Evolutionary conservation across 306 rosid species (phyloP), one percentile per base, ranked within the genome.

Genomic region (Casuarina glauca): DNA sequence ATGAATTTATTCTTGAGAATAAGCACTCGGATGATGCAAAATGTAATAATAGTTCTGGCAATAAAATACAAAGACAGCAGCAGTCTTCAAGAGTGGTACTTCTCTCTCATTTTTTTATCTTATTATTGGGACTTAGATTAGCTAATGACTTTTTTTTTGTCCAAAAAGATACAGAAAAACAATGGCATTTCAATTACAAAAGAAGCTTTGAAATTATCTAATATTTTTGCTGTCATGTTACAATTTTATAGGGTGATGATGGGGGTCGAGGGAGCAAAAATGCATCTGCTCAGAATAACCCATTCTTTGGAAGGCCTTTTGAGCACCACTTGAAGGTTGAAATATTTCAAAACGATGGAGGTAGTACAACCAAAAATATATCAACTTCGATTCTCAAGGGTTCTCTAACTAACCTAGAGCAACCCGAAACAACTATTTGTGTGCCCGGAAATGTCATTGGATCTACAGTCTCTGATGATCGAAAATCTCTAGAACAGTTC

Each of bases 71-170:
- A 78, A 80, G 75, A 79, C 80, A 79, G 72, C 80, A 79, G 72
- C 80, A 63, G 75, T 64, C 74, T 42, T 71, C 76, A n/a, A 74
- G 68, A 39, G 74, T 75, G 89, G 91, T 87, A 78, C 36, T 43
- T 66, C 12, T 44, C 39, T 53, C 63, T 73, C 50, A 15, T 53
- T 9, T 19, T 32, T 4, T n/a, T 20, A 20, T 50, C 32, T 52
- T 11, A 39, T 9, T 5, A 1, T 4, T 17, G n/a, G 48, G 39
- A 57, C 48, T 15, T 10, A 50, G 32, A 13, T 74, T 58, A 20
- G 1, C 51, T 69, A 7, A 41, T 39, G 11, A 66, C 26, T 20
- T 20, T 20, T 20, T 26, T 26, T 44, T 5, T 5, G 1, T 5
- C 48, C 48, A 44, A 44, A 44, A 9, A 44, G 8, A 52, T 15